Conservation (phyloP, 2,329 filamentous ascomycete species). For the Diaporthe velutina region DNA sequence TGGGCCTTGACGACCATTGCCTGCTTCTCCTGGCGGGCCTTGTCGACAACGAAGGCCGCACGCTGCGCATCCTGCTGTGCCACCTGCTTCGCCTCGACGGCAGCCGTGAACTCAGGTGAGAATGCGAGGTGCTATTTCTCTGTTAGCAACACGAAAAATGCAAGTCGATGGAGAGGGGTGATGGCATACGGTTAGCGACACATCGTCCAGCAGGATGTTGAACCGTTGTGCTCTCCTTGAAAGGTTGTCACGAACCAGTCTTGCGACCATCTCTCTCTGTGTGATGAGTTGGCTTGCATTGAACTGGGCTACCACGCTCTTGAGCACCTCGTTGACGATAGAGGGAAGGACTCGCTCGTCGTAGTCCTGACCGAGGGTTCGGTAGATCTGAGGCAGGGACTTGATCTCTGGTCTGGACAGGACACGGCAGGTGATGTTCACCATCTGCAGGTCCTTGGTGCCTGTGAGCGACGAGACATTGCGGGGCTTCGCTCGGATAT, state of each 20-base stretch:
- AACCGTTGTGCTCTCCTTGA: conserved; percentile 92
- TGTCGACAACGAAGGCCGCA: conserved; percentile 97
- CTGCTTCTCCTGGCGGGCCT: conserved; percentile 99
- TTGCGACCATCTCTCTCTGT: conserved; percentile 96
- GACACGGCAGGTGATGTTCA: conserved; percentile 99
- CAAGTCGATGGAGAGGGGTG: not conserved
- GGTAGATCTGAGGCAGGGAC: conserved; percentile 95
- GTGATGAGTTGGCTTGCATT: conserved; percentile 99
- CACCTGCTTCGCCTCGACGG: conserved; percentile 81
- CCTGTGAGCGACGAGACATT: conserved; percentile 97
- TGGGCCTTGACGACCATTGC: conserved; percentile 98
- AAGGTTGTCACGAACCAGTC: conserved; percentile 92
- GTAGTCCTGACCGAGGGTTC: conserved; percentile 94
- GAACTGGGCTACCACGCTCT: conserved; percentile 99
- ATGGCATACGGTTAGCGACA: conserved; percentile 86
- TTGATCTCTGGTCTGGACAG: conserved; percentile 90
- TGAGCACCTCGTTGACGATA: conserved; percentile 98
- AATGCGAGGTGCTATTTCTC: conserved; percentile 74
- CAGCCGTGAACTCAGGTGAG: conserved; percentile 80
- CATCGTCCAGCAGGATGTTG: conserved; percentile 97
- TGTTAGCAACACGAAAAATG: conserved; percentile 44
- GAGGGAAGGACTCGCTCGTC: conserved; percentile 97
- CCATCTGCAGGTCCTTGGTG: conserved; percentile 99
- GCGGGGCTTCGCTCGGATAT: conserved; percentile 96
- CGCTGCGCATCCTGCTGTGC: conserved; percentile 95